Conservation (phyloP, 2,329 filamentous ascomycete species). For the Alternaria infectoria region DNA sequence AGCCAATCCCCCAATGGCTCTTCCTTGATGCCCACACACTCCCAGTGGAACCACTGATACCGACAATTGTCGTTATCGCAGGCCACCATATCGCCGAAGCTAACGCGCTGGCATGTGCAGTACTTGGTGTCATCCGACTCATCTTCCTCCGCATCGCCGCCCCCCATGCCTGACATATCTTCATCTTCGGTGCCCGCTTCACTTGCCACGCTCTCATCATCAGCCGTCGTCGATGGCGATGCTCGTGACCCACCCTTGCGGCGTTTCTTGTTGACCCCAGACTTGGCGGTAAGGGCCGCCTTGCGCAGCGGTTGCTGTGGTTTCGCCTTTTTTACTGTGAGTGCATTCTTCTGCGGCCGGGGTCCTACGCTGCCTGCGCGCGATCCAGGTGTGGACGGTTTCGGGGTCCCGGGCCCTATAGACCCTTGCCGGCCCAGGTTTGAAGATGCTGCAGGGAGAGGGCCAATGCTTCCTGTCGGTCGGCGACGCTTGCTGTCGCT, state of each 20-base stretch:
- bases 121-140: constrained; percentile 79
- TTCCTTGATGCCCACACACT: constrained; percentile 58
- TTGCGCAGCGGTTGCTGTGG: constrained; percentile 57
- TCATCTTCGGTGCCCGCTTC: constrained; percentile 50
- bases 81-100: constrained; percentile 87
- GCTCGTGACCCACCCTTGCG: constrained; percentile 47
- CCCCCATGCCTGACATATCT: constrained; percentile 60
- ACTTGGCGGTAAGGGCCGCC: constrained; percentile 43
- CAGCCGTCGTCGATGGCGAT: constrained; percentile 52
- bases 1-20: constrained; percentile 60
- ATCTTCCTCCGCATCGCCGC: constrained; percentile 60
- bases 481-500: constrained; percentile 65
- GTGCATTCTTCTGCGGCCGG: constrained; percentile 53
- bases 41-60: constrained; percentile 90
- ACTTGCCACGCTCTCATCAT: constrained; percentile 62
- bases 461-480: constrained; percentile 59
- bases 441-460: constrained; percentile 60
- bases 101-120: constrained; percentile 82
- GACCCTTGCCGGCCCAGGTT: constrained; percentile 66
- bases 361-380: constrained; percentile 68
- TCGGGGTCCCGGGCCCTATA: constrained; percentile 68
- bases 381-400: constrained; percentile 59
- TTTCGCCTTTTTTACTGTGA: constrained; percentile 61
- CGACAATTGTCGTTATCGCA: constrained; percentile 84
- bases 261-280: constrained; percentile 46